Percentiles rank a stretch among this genome's conserved stretches.
phyloP scores from a whole-genome alignment of 805 yeast genomes.

The Kodamaea fukazawae region DNA sequence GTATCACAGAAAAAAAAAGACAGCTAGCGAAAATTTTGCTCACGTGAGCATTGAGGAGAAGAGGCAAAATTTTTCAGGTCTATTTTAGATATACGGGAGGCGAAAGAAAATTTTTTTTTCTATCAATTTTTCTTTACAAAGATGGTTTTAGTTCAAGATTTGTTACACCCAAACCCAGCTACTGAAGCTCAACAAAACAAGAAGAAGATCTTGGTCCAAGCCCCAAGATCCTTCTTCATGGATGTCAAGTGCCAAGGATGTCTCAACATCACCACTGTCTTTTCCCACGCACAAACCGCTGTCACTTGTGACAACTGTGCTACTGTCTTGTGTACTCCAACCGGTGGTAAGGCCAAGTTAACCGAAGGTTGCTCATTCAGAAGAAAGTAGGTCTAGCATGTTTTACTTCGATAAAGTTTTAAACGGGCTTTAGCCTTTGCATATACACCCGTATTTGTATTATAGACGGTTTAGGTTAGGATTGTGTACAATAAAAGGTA shows the following conservation, averaged over 20 bases:
- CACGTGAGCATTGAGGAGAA: constrained; percentile 4
- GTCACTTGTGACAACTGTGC: constrained; percentile 42
- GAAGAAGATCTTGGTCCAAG: constrained; percentile 39
- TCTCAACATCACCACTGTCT: constrained; percentile 40
- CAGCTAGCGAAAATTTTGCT: not conserved
- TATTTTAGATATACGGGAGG: not conserved
- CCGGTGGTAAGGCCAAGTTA: constrained; percentile 45
- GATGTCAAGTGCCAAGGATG: constrained; percentile 44
- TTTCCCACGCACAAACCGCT: constrained; percentile 43
- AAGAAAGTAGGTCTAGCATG: constrained; percentile 27
- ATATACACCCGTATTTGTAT: too few species aligned
- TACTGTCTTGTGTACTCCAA: constrained; percentile 39
- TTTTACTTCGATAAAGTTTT: too few species aligned
- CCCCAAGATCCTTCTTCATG: constrained; percentile 43
- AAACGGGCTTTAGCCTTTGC: too few species aligned
- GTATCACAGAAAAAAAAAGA: too few species aligned
- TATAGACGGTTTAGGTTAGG: too few species aligned
- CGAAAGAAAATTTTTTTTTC: not conserved
- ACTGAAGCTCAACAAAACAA: constrained; percentile 39
- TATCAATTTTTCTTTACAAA: constrained; percentile 4
- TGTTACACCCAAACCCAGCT: constrained; percentile 40
- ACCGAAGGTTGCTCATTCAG: constrained; percentile 43
- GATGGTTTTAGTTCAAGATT: constrained; percentile 44
- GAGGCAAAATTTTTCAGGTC: constrained; percentile 3
- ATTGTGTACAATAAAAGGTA: too few species aligned